Evolutionary conservation across 1,284 basidiomycete species (phyloP).

Genomic region (Irpex rosettiformis): DNA sequence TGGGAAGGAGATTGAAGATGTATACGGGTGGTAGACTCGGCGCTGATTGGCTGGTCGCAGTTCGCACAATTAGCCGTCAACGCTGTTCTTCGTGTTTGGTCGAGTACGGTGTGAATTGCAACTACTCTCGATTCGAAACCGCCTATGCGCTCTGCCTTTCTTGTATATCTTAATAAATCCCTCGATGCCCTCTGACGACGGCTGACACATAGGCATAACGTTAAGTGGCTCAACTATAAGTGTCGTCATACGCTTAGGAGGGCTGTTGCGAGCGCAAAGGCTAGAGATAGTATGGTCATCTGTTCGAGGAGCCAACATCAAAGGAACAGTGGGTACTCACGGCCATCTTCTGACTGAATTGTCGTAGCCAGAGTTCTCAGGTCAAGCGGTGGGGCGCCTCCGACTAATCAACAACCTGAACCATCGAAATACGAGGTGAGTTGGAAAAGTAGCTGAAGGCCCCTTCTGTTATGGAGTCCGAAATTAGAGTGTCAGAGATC

Average conservation of each 20-base stretch:
- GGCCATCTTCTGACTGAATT: not conserved
- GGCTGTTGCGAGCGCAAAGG: not conserved
- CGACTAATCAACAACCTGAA: not conserved
- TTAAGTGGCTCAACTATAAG: not conserved
- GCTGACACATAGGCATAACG: no score
- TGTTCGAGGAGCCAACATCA: not conserved
- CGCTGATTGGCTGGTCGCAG: not conserved
- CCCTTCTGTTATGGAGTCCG: not conserved
- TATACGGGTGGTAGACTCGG: not conserved
- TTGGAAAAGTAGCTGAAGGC: not conserved
- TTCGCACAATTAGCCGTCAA: not conserved
- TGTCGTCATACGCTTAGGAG: not conserved
- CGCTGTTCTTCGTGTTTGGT: not conserved
- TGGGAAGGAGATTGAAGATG: conserved; percentile 10
- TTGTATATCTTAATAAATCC: no score
- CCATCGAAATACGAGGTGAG: not conserved
- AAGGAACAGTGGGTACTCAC: not conserved
- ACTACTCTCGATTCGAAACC: no score
- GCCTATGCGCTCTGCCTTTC: no score
- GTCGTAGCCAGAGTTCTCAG: not conserved
- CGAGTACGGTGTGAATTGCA: no score
- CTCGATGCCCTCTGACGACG: no score
- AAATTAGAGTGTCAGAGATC: not conserved
- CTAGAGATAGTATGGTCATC: not conserved
- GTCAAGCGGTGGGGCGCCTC: not conserved